phyloP scores from a whole-genome alignment of 257 asterid genomes.

The Hygrophila difformis region DNA sequence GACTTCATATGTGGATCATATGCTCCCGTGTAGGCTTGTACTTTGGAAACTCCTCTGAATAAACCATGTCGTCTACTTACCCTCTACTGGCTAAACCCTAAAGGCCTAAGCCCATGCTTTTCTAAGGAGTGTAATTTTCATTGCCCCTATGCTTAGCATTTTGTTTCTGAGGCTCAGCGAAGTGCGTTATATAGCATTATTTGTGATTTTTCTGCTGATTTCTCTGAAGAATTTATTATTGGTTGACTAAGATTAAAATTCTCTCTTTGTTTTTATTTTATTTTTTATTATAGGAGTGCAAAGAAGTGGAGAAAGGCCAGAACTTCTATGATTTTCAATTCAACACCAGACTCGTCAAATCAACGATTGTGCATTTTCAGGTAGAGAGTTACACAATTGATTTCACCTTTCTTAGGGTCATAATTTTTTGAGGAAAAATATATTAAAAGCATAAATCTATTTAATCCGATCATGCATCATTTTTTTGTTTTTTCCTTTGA shows the following conservation, averaged over 20 bases:
- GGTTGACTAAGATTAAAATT: conserved; percentile 13
- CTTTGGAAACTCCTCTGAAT: not conserved
- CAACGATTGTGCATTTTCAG: conserved; percentile 97
- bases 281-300: conserved; percentile 47
- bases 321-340: conserved; percentile 74
- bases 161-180: not conserved
- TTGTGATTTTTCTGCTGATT: too few species aligned
- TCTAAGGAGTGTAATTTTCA: not conserved
- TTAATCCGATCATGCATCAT: not conserved
- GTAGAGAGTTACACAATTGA: conserved; percentile 28
- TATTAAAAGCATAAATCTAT: not conserved
- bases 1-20: too few species aligned
- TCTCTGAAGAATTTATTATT: not conserved
- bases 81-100: too few species aligned
- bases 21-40: too few species aligned
- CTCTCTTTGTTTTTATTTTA: too few species aligned
- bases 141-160: not conserved
- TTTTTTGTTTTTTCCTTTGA: not conserved
- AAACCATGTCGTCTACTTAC: not conserved
- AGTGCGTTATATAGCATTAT: too few species aligned
- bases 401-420: conserved; percentile 2
- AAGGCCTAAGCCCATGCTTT: too few species aligned
- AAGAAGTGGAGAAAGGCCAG: conserved; percentile 65
- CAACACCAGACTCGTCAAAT: conserved; percentile 84
- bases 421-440: not conserved